phyloP scores from a whole-genome alignment of 495 filamentous ascomycete genomes.

The Eremomyces bilateralis region DNA sequence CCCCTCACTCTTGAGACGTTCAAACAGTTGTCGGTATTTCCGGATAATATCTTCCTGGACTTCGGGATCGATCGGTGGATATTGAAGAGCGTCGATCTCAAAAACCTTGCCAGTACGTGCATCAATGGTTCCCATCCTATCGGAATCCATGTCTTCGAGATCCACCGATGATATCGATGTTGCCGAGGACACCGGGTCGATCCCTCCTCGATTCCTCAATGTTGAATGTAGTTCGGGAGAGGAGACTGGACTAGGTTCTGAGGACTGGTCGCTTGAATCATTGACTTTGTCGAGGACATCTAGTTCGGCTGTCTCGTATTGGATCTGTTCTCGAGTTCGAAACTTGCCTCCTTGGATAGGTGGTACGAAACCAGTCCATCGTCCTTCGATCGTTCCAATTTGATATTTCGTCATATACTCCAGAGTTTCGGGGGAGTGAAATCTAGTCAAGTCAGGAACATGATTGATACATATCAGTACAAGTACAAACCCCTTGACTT shows the following conservation, averaged over 20 bases:
- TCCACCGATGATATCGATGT: constrained; percentile 25
- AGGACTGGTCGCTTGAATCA: constrained; percentile 18
- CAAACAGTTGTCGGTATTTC: constrained; percentile 57
- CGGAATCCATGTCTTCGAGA: constrained; percentile 22
- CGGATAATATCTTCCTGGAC: constrained; percentile 60
- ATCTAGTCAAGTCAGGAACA: constrained; percentile 23
- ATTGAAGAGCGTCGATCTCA: constrained; percentile 53
- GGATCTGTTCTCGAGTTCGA: constrained; percentile 25
- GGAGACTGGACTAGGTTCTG: constrained; percentile 21
- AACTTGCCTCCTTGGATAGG: constrained; percentile 87
- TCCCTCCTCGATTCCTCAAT: constrained; percentile 1
- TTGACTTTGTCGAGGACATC: constrained; percentile 17
- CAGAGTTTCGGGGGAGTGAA: constrained; percentile 65
- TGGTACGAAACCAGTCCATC: constrained; percentile 74
- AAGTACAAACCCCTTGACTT: constrained; percentile 63
- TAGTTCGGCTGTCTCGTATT: constrained; percentile 1
- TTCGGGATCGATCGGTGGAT: constrained; percentile 51
- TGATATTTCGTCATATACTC: constrained; percentile 60
- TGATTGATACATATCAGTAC: neutral
- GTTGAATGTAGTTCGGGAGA: constrained; percentile 11
- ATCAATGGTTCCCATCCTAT: constrained; percentile 44
- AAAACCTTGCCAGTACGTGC: constrained; percentile 54
- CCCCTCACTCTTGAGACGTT: constrained; percentile 47
- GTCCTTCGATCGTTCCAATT: constrained; percentile 63
- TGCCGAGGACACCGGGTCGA: constrained; percentile 9